A percentile compares a stretch with the other conserved stretches of the same genome.
Conservation (phyloP, 768 basidiomycete genomes). For the Rubroboletus pulcherrimus region DNA sequence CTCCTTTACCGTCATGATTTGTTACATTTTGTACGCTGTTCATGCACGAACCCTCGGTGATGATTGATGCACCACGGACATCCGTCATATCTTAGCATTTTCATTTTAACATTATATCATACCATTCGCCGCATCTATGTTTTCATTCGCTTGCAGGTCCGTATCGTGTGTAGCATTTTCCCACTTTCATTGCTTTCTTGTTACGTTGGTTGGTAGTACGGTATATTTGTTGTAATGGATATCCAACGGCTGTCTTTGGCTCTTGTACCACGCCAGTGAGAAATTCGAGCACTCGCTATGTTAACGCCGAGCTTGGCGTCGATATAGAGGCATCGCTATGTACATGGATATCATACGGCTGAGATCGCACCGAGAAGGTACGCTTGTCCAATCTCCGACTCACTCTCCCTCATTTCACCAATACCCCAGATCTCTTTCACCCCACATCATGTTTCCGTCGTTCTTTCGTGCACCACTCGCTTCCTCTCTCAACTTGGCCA, state of each 20-base stretch:
- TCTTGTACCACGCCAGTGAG: neutral
- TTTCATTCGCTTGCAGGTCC: slow-evolving; percentile 22
- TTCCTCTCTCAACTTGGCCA: slow-evolving; percentile 11
- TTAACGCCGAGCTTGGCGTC: neutral
- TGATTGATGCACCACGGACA: slow-evolving; percentile 27
- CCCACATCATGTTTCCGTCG: slow-evolving; percentile 11
- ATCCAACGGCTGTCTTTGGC: neutral
- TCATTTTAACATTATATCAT: slow-evolving; percentile 32
- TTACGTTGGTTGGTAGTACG: slow-evolving; percentile 14
- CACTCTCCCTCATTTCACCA: neutral
- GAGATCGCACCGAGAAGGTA: neutral
- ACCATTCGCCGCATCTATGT: slow-evolving; percentile 28
- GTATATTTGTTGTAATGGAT: slow-evolving; percentile 32
- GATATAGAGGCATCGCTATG: neutral
- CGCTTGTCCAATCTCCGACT: slow-evolving; percentile 4
- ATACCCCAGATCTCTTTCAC: neutral
- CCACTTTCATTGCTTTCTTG: slow-evolving; percentile 25
- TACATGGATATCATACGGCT: neutral
- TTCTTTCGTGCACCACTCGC: slow-evolving; percentile 4
- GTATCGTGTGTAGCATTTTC: slow-evolving; percentile 31
- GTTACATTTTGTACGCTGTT: slow-evolving; percentile 21
- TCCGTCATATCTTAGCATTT: slow-evolving; percentile 29
- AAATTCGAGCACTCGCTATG: neutral
- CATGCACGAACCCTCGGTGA: slow-evolving; percentile 26
- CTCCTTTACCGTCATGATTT: slow-evolving; percentile 25